Conservation (phyloP, 2,329 filamentous ascomycete genomes). For the Cercospora sp. region DNA sequence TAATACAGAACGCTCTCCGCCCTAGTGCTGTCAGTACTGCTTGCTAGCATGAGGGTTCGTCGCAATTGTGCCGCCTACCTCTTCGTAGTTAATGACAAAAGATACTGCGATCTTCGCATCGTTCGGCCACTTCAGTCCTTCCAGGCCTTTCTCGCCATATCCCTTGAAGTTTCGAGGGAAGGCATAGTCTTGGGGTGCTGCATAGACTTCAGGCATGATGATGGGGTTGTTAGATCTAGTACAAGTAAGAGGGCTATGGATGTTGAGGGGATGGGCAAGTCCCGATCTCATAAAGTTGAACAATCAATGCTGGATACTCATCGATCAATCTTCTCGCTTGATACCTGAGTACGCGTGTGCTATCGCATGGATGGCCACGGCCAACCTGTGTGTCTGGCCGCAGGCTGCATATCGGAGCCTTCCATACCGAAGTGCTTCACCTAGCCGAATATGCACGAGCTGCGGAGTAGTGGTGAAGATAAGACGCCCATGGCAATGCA, state of each 20-base stretch:
- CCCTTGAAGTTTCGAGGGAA: conserved; percentile 31
- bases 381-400: background rate
- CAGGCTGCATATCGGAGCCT: background rate
- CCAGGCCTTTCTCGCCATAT: conserved; percentile 32
- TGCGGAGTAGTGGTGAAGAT: background rate
- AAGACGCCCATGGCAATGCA: background rate
- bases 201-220: conserved; percentile 4
- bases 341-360: background rate
- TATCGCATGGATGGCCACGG: background rate
- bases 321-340: background rate
- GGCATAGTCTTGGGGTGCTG: background rate
- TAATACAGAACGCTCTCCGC: conserved; percentile 45
- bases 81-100: conserved; percentile 53
- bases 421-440: background rate
- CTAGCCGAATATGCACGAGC: background rate
- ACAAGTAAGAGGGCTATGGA: background rate
- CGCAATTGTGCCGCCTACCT: conserved; percentile 22
- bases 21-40: conserved; percentile 23
- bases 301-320: background rate
- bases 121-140: conserved; percentile 44
- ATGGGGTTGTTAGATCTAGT: too few relatives aligned
- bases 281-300: background rate
- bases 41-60: too few relatives aligned
- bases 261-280: background rate
- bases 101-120: conserved; percentile 50